Conservation (phyloP, 1,139 yeast genomes). For the Ogataea hybrid region DNA sequence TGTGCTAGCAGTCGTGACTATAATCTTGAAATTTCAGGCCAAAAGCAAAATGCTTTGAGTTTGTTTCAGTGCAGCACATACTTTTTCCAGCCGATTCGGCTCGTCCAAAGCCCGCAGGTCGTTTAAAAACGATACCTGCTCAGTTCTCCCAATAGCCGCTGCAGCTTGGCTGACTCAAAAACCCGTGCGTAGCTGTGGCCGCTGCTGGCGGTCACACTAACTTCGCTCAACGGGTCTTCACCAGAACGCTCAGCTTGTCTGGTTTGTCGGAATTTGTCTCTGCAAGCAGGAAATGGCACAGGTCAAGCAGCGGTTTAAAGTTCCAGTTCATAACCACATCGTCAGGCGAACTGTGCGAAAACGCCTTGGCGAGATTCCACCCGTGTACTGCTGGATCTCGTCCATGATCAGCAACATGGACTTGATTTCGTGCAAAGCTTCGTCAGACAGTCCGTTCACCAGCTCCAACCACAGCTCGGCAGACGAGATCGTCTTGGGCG, state of each 20-base stretch:
- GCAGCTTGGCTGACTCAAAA: too few relatives aligned
- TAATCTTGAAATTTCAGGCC: slow-evolving; percentile 45
- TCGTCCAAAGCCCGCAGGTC: slow-evolving; percentile 60
- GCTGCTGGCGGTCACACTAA: slow-evolving; percentile 52
- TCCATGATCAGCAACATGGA: slow-evolving; percentile 83
- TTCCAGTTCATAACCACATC: too few relatives aligned
- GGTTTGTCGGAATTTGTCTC: slow-evolving; percentile 66
- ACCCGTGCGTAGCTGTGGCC: slow-evolving; percentile 71
- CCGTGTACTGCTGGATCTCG: slow-evolving; percentile 76
- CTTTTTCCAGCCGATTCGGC: slow-evolving; percentile 50
- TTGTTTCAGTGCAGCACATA: slow-evolving; percentile 61
- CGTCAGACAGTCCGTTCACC: slow-evolving; percentile 39
- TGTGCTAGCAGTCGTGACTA: slow-evolving; percentile 56
- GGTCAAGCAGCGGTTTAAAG: slow-evolving; percentile 53
- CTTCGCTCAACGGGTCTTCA: slow-evolving; percentile 43
- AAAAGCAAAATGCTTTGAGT: slow-evolving; percentile 48
- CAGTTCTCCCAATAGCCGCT: too few relatives aligned
- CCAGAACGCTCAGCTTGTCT: slow-evolving; percentile 69
- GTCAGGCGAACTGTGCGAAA: too few relatives aligned
- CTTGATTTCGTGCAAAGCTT: slow-evolving; percentile 74
- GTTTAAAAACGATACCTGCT: slow-evolving; percentile 70
- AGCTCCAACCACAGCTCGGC: too few relatives aligned
- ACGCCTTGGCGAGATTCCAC: slow-evolving; percentile 75
- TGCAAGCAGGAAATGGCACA: slow-evolving; percentile 67
- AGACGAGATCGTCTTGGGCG: too few relatives aligned